Evolutionary conservation across 441 rosid species (phyloP).

Genomic region (Pelargonium fulgidum): DNA sequence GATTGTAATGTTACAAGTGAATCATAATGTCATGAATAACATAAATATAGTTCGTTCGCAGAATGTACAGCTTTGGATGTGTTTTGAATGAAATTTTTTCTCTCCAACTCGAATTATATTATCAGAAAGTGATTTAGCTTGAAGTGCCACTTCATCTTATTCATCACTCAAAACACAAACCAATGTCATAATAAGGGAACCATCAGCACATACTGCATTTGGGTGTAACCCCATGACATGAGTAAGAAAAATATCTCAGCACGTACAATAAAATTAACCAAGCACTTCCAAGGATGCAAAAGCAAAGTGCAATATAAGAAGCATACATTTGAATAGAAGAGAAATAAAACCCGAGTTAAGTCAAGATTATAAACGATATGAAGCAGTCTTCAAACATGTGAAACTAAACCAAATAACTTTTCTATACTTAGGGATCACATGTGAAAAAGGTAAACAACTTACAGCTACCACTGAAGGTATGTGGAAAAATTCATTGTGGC

Average conservation of each 20-base stretch:
- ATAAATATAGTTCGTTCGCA: neutral
- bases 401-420: neutral
- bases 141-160: neutral
- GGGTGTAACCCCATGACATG: too few species aligned
- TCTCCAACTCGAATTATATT: neutral
- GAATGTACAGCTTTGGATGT: neutral
- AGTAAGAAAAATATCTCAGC: neutral
- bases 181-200: neutral
- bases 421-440: neutral
- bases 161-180: neutral
- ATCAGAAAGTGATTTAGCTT: slow-evolving; percentile 4
- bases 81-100: neutral
- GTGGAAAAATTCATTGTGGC: slow-evolving; percentile 38
- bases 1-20: slow-evolving; percentile 3
- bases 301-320: neutral
- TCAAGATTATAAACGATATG: neutral
- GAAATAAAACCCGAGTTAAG: neutral
- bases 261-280: neutral
- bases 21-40: neutral
- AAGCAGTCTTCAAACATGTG: neutral
- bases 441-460: slow-evolving; percentile 29
- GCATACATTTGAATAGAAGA: neutral
- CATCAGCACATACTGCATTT: too few species aligned
- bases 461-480: slow-evolving; percentile 86
- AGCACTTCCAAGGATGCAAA: neutral